Evolutionary conservation across 2,329 filamentous ascomycete species (phyloP).

Genomic region (Hymenoscyphus occultus): DNA sequence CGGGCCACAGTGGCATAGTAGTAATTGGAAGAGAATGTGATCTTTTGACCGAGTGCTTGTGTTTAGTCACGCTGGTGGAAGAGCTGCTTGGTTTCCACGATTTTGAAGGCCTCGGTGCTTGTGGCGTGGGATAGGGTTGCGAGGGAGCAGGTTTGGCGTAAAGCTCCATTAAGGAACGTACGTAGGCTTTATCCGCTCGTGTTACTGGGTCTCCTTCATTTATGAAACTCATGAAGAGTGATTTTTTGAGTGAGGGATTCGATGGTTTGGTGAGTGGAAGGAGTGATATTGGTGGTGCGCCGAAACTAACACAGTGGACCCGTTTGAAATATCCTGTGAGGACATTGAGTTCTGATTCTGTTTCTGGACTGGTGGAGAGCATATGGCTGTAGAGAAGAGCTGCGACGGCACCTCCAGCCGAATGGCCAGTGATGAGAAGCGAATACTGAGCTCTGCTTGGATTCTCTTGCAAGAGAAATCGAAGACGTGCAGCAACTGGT

Average conservation of each 20-base stretch:
- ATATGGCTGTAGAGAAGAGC: constrained; percentile 79
- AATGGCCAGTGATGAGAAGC: constrained; percentile 81
- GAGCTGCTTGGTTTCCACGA: constrained; percentile 25
- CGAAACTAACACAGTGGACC: constrained; percentile 82
- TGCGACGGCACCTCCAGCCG: constrained; percentile 80
- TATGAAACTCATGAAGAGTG: constrained; percentile 73
- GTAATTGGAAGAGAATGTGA: constrained; percentile 23
- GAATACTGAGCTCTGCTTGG: constrained; percentile 63
- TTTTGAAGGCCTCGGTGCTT: background rate
- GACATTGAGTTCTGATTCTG: constrained; percentile 65
- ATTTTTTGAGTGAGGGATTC: constrained; percentile 53
- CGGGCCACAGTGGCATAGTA: constrained; percentile 53
- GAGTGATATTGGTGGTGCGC: constrained; percentile 74
- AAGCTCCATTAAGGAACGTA: constrained; percentile 69
- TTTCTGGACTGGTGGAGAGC: constrained; percentile 54
- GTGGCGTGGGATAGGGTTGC: constrained; percentile 10
- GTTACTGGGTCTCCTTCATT: constrained; percentile 85
- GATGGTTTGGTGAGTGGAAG: constrained; percentile 63
- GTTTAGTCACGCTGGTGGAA: constrained; percentile 23
- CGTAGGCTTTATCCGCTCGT: constrained; percentile 72
- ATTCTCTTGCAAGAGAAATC: constrained; percentile 68
- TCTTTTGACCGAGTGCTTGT: constrained; percentile 23
- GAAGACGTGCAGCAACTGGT: constrained; percentile 68
- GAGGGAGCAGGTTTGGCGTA: constrained; percentile 53
- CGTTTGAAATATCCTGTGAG: constrained; percentile 71